Evolutionary conservation across 495 filamentous ascomycete genomes (phyloP), one percentile per base, ranked within the genome.

Genomic region (Letharia columbiana): DNA sequence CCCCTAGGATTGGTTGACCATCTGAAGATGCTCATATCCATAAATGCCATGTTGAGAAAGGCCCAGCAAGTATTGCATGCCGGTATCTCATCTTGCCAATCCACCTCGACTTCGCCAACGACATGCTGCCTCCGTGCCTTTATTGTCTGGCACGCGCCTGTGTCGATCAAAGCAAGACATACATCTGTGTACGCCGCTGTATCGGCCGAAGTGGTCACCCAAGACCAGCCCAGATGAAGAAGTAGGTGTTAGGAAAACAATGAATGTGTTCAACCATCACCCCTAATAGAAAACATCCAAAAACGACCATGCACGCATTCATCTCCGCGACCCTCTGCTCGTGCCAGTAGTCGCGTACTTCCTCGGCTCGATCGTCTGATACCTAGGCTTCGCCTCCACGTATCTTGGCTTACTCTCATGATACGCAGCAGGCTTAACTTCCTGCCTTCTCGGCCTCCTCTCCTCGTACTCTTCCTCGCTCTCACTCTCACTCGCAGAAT

Each of bases 401-500:
- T 57, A 57, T 37, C 54, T 57, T 3, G 54, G 33, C 6, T 57
- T 57, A 5, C 54, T 57, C 54, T 57, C 54, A 57, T 57, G 54
- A n/a, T 57, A 57, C 54, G 54, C 31, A 15, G 54, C 33, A 57
- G 54, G 54, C 33, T 57, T 57, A 8, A 20, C 5, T 37, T 57
- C 54, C 8, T 37, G 58, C 58, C 39, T n/a, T 18, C 47, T 52
- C 31, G 41, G 57, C 13, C 52, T 52, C 52, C 57, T 54, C 45
- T 37, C 33, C 35, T 57, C 54, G 54, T 37, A 37, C 54, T 75
- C 74, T 68, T 71, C 71, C 67, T 82, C 86, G 75, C 87, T 84
- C 68, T 87, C 84, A 64, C 83, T 82, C 57, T 89, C 88, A 54
- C 80, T 82, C 59, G 80, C 79, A 58, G 77, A 79, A 57, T 57